Conservation (phyloP, 768 basidiomycete species). For the Crepidotus variabilis region DNA sequence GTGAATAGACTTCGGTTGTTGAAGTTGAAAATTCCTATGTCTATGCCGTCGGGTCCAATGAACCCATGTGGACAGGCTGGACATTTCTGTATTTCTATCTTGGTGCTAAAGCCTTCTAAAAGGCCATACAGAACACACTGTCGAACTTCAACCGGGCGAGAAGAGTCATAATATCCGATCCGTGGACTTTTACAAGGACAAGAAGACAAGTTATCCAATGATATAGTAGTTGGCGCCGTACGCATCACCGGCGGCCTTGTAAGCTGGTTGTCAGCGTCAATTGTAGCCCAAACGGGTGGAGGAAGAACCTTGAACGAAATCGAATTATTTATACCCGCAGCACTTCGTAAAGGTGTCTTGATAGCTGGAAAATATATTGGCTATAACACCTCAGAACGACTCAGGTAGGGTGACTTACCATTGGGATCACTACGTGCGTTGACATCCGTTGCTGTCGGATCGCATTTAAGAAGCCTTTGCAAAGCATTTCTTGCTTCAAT, state of each 20-base stretch:
- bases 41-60: constrained; percentile 27
- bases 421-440: background rate
- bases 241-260: background rate
- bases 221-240: background rate
- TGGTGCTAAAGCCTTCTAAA: background rate
- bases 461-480: too few relatives aligned
- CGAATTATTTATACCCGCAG: too few relatives aligned
- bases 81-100: constrained; percentile 17
- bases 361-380: too few relatives aligned
- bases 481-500: too few relatives aligned
- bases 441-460: background rate
- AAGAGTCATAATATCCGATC: constrained; percentile 1
- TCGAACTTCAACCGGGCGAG: background rate
- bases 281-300: constrained; percentile 11
- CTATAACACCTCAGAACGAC: too few relatives aligned
- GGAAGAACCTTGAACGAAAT: constrained; percentile 10
- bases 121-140: constrained; percentile 13
- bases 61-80: constrained; percentile 11
- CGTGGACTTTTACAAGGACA: constrained; percentile 11
- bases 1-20: constrained; percentile 27
- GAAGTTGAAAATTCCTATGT: constrained; percentile 28
- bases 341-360: too few relatives aligned
- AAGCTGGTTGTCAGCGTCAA: constrained; percentile 3
- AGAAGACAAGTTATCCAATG: constrained; percentile 3
- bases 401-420: background rate